A percentile compares a stretch with the other conserved stretches of the same genome.
Evolutionary conservation across 2,329 filamentous ascomycete species (phyloP).

Genomic region (Ramichloridium luteum): DNA sequence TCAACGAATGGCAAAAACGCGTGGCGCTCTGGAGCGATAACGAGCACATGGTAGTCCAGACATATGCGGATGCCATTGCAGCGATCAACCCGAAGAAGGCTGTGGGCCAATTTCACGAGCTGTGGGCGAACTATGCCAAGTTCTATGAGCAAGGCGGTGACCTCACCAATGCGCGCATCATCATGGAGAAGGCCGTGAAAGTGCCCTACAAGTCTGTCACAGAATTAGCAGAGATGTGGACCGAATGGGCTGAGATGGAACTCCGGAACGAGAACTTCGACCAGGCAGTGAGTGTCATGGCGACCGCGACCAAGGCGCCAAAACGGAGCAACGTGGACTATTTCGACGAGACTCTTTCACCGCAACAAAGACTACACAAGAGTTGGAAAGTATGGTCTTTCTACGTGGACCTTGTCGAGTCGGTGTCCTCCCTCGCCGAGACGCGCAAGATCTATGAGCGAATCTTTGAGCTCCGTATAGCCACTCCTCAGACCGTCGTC

Average conservation of each 20-base stretch:
- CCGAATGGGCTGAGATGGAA: conserved; percentile 98
- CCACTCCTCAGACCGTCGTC: conserved; percentile 94
- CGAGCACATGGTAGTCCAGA: conserved; percentile 78
- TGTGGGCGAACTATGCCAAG: conserved; percentile 95
- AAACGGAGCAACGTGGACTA: conserved; percentile 98
- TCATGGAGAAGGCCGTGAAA: conserved; percentile 96
- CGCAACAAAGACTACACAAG: conserved; percentile 95
- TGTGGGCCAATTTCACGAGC: conserved; percentile 79
- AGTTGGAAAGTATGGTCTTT: conserved; percentile 99
- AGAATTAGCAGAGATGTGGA: conserved; percentile 96
- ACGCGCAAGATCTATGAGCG: conserved; percentile 90
- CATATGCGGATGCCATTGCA: conserved; percentile 87
- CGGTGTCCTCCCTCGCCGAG: conserved; percentile 79
- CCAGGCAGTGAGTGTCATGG: conserved; percentile 88
- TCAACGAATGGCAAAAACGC: conserved; percentile 92
- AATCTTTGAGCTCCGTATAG: conserved; percentile 95
- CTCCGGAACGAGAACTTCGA: conserved; percentile 93
- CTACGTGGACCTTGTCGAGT: conserved; percentile 95
- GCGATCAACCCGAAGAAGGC: conserved; percentile 92
- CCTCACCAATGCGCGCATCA: conserved; percentile 70
- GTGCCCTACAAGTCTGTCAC: conserved; percentile 97
- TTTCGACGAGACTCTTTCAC: conserved; percentile 86
- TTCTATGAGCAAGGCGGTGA: conserved; percentile 89
- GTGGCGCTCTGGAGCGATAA: conserved; percentile 95
- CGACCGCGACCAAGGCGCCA: conserved; percentile 90